phyloP scores from a whole-genome alignment of 495 filamentous ascomycete species.

The Opeltia flavorubescens region DNA sequence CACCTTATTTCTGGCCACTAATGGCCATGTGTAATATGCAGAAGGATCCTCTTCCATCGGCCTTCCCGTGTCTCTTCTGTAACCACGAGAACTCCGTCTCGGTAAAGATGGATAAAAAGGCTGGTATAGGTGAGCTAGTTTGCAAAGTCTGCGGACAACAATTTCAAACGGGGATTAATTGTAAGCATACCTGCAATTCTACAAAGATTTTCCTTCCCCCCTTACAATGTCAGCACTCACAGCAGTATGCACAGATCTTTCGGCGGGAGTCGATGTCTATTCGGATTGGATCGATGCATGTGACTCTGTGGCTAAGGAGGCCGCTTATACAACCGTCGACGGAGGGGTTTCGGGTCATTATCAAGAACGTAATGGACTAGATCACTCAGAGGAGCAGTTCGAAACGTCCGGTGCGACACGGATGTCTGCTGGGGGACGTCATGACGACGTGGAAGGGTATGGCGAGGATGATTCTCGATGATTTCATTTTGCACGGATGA shows the following conservation, averaged over 20 bases:
- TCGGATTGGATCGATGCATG: constrained; percentile 98
- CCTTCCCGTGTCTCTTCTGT: constrained; percentile 95
- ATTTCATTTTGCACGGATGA: background rate
- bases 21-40: constrained; percentile 20
- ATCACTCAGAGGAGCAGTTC: background rate
- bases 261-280: constrained; percentile 85
- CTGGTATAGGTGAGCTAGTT: constrained; percentile 63
- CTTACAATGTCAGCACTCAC: too few species aligned
- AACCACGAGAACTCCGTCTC: constrained; percentile 87
- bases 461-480: background rate
- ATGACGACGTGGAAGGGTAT: constrained; percentile 18
- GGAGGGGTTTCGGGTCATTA: constrained; percentile 26
- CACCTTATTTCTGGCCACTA: constrained; percentile 2
- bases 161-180: constrained; percentile 86
- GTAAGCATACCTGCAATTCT: too few species aligned
- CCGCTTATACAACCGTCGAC: constrained; percentile 26
- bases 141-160: constrained; percentile 90
- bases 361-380: constrained; percentile 6
- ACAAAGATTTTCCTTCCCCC: too few species aligned
- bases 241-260: constrained; percentile 46
- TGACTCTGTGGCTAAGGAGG: constrained; percentile 59
- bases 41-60: constrained; percentile 75
- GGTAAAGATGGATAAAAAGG: constrained; percentile 84
- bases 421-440: constrained; percentile 16
- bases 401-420: constrained; percentile 6